A percentile compares a stretch with the other conserved stretches of the same genome.
Evolutionary conservation across 2,329 filamentous ascomycete species (phyloP).

Genomic region (Dothistroma pini): DNA sequence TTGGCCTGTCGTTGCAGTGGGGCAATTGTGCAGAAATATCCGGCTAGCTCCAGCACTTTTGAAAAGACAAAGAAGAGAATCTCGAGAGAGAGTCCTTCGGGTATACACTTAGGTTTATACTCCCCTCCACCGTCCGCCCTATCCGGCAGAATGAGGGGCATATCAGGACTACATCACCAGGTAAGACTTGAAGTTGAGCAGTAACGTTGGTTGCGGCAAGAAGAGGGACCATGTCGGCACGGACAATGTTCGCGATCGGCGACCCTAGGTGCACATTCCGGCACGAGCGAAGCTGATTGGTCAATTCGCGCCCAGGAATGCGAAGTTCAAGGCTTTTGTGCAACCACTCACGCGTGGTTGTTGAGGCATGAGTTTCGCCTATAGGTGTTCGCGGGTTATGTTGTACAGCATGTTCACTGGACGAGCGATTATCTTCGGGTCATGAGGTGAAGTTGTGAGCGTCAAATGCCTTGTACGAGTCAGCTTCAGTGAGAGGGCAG

Average conservation of each 20-base stretch:
- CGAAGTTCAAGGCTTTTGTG: background rate
- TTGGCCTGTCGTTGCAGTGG: background rate
- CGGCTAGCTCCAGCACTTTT: background rate
- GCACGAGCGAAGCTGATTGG: background rate
- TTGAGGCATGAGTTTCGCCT: background rate
- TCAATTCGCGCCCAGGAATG: background rate
- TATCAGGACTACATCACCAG: background rate
- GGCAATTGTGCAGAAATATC: background rate
- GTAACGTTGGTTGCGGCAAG: background rate
- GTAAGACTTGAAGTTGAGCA: background rate
- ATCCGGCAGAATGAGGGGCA: constrained; percentile 2
- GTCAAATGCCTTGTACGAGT: background rate
- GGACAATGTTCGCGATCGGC: too few relatives aligned
- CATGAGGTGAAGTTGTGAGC: background rate
- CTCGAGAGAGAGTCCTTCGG: background rate
- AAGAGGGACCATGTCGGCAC: background rate
- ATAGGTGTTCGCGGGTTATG: background rate
- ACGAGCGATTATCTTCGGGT: background rate
- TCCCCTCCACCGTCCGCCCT: background rate
- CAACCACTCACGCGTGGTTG: background rate
- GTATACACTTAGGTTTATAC: background rate
- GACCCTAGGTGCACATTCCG: background rate
- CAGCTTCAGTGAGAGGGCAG: background rate
- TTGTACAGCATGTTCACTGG: background rate
- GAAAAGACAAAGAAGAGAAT: background rate